Evolutionary conservation across 164 flowering plant species (phyloP), one percentile per base, ranked within the genome.

Genomic region (Vitis amurensis): DNA sequence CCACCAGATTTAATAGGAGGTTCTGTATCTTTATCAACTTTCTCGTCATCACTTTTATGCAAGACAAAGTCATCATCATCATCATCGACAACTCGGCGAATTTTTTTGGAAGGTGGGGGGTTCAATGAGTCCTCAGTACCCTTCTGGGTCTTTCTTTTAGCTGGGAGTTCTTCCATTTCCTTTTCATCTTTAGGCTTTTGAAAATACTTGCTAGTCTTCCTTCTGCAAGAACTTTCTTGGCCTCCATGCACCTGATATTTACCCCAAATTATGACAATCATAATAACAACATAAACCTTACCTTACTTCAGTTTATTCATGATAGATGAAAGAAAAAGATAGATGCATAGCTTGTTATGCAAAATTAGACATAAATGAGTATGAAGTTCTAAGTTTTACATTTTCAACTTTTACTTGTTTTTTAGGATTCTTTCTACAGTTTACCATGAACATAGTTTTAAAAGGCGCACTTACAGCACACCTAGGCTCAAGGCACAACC

Each of bases 141-240:
- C 70, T 58, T 77, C 61, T 58, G 70, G 11, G 74, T 27, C 78
- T 87, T 91, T 66, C 89, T 84, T 82, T 89, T 91, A 2, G 73
- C 74, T 52, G 87, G 76, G 30, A 73, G 67, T 61, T 81, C 87
- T 73, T 79, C 87, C 2, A 23, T 64, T 71, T 84, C 87, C 50
- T 71, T 75, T 69, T 81, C 93, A 76, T 81, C 85, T 73, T 81
- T 80, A 9, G 69, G 59, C 73, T 85, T 85, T 67, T 81, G 79
- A 84, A 93, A 93, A 74, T 93, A 91, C 72, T 88, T 89, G 82
- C 99, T 93, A 17, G 93, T 90, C 79, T 88, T 95, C 80, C 84
- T 88, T 75, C 98, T 84, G n/a, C 86, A 87, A 4, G 89, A 70
- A 79, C 75, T 77, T 63, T 86, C 97, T 77, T 83, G 82, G 62